Conservation (phyloP, 257 asterid genomes). For the Penstemon newberryi region DNA sequence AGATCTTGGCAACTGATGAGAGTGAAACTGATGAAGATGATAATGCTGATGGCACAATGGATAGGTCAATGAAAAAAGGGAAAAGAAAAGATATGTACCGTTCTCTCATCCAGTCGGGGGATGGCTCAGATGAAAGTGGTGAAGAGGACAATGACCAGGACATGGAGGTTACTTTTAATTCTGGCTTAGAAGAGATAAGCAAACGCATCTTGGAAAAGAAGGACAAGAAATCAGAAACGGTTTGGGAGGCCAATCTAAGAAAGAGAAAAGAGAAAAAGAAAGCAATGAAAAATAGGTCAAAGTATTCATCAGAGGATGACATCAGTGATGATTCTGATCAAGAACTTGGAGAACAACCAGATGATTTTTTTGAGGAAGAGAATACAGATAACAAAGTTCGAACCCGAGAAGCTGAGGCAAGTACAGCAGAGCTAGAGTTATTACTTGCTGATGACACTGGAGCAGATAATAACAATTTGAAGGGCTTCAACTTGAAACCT, state of each 20-base stretch:
- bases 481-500: slow-evolving; percentile 79
- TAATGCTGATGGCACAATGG: slow-evolving; percentile 41
- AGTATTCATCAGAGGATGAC: slow-evolving; percentile 70
- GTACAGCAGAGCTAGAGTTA: slow-evolving; percentile 85
- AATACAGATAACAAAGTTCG: slow-evolving; percentile 31
- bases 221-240: slow-evolving; percentile 78
- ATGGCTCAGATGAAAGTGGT: slow-evolving; percentile 58
- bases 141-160: slow-evolving; percentile 61
- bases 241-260: slow-evolving; percentile 80
- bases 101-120: slow-evolving; percentile 62
- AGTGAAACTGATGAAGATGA: slow-evolving; percentile 66
- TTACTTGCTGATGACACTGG: slow-evolving; percentile 74
- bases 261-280: slow-evolving; percentile 72
- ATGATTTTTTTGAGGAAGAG: slow-evolving; percentile 82
- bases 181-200: slow-evolving; percentile 87
- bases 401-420: slow-evolving; percentile 60
- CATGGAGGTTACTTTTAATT: slow-evolving; percentile 86
- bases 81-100: slow-evolving; percentile 64
- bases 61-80: slow-evolving; percentile 41
- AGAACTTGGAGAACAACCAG: slow-evolving; percentile 52
- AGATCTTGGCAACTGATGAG: slow-evolving; percentile 82
- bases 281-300: slow-evolving; percentile 56
- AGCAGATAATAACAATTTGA: slow-evolving; percentile 47
- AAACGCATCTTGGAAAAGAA: slow-evolving; percentile 78
- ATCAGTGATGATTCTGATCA: slow-evolving; percentile 45